phyloP scores from a whole-genome alignment of 164 flowering plant species.

The Nymphaea colorata region DNA sequence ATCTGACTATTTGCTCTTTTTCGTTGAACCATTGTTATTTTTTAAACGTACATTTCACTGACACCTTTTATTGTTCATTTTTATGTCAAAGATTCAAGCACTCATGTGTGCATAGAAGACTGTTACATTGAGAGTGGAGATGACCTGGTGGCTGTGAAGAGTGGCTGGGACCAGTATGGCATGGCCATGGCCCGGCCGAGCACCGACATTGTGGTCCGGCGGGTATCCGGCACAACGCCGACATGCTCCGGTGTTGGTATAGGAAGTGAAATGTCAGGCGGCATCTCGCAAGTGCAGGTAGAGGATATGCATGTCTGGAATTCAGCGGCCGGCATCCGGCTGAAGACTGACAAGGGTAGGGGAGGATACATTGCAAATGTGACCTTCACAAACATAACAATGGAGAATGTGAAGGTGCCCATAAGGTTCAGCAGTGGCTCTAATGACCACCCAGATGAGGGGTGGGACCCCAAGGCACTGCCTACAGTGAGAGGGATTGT shows the following conservation, averaged over 20 bases:
- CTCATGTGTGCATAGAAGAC: constrained; percentile 78
- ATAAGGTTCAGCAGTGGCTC: constrained; percentile 89
- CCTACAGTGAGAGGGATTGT: constrained; percentile 63
- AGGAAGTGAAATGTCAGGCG: constrained; percentile 99
- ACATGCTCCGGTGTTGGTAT: constrained; percentile 97
- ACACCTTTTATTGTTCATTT: too few species aligned
- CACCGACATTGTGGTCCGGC: constrained; percentile 64
- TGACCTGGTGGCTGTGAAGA: constrained; percentile 93
- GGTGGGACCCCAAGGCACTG: constrained; percentile 78
- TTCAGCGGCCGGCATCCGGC: constrained; percentile 87
- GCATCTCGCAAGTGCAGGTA: constrained; percentile 54
- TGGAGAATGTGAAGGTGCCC: constrained; percentile 84
- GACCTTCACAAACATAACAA: constrained; percentile 42
- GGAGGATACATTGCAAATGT: constrained; percentile 82
- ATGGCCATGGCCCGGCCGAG: constrained; percentile 78
- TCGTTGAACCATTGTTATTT: too few species aligned
- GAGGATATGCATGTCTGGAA: constrained; percentile 60
- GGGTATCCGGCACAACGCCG: constrained; percentile 91
- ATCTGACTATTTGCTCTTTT: too few species aligned
- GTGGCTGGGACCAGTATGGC: constrained; percentile 99
- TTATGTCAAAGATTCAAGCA: constrained; percentile 58
- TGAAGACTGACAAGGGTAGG: constrained; percentile 84
- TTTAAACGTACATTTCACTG: too few species aligned
- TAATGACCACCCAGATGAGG: constrained; percentile 84
- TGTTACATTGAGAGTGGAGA: constrained; percentile 99